Conservation (phyloP, 2,329 filamentous ascomycete species). For the Trichoderma arundinaceum region DNA sequence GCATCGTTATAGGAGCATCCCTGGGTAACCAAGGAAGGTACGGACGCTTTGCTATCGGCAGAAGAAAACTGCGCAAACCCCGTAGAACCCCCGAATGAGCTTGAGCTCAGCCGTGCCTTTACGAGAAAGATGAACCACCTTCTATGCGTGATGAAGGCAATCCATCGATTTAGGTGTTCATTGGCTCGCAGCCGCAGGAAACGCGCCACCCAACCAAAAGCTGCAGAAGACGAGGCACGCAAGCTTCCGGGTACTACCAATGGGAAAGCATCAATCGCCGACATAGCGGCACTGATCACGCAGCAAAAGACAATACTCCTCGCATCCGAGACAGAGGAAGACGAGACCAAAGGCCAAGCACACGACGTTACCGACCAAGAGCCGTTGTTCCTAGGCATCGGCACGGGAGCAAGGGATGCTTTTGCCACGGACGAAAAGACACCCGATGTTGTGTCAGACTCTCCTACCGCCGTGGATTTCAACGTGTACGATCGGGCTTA, state of each 20-base stretch:
- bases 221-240: constrained; percentile 23
- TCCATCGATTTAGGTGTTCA: constrained; percentile 83
- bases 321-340: constrained; percentile 45
- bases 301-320: constrained; percentile 52
- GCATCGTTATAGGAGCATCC: constrained; percentile 71
- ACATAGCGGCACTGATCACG: constrained; percentile 56
- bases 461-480: constrained; percentile 81
- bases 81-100: constrained; percentile 83
- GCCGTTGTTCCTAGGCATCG: constrained; percentile 76
- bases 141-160: constrained; percentile 88
- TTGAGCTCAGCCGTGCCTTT: constrained; percentile 89
- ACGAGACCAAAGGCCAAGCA: constrained; percentile 52
- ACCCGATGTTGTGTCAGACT: constrained; percentile 73
- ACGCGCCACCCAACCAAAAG: constrained; percentile 29
- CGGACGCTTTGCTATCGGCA: constrained; percentile 76
- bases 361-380: constrained; percentile 67
- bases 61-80: constrained; percentile 86
- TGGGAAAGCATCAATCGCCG: constrained; percentile 51
- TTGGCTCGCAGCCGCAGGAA: constrained; percentile 49
- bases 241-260: constrained; percentile 37
- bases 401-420: constrained; percentile 63
- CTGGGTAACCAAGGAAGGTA: constrained; percentile 86
- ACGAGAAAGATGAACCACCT: constrained; percentile 88
- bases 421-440: constrained; percentile 49
- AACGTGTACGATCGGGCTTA: constrained; percentile 91